Conservation (phyloP, 2,329 filamentous ascomycete species). For the Paecilomyces sp. region DNA sequence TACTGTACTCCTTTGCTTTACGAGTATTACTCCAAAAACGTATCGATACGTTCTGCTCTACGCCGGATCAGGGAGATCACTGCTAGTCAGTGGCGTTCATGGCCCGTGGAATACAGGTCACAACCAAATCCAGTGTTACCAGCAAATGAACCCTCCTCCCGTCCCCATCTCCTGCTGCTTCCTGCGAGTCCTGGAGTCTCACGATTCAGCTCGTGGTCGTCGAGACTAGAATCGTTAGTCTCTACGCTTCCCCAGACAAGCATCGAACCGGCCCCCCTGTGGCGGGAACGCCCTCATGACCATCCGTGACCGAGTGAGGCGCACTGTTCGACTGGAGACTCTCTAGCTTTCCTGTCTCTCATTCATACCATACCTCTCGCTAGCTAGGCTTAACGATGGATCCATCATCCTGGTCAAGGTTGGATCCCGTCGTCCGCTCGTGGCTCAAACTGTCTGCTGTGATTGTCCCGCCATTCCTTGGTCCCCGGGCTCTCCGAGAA, state of each 20-base stretch:
- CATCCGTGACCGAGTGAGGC: background rate
- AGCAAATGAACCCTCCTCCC: background rate
- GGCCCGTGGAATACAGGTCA: background rate
- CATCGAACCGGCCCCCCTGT: background rate
- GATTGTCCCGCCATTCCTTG: background rate
- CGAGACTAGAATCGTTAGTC: background rate
- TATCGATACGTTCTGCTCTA: background rate
- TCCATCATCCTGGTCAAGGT: background rate
- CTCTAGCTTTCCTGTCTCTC: background rate
- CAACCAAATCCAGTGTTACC: background rate
- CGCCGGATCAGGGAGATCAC: background rate
- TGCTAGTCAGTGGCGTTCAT: background rate
- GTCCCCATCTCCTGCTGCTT: background rate
- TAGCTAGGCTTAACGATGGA: too few relatives aligned
- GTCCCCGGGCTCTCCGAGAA: background rate
- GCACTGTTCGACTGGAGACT: background rate
- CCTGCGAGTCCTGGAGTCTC: background rate
- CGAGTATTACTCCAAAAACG: background rate
- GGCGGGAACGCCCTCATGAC: background rate
- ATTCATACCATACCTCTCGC: background rate
- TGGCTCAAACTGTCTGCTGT: background rate
- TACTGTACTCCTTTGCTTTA: background rate
- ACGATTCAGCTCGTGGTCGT: background rate
- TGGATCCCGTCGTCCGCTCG: background rate
- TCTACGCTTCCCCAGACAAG: background rate